Conservation (phyloP, 2,329 filamentous ascomycete genomes). For the Diaporthe nobilis region DNA sequence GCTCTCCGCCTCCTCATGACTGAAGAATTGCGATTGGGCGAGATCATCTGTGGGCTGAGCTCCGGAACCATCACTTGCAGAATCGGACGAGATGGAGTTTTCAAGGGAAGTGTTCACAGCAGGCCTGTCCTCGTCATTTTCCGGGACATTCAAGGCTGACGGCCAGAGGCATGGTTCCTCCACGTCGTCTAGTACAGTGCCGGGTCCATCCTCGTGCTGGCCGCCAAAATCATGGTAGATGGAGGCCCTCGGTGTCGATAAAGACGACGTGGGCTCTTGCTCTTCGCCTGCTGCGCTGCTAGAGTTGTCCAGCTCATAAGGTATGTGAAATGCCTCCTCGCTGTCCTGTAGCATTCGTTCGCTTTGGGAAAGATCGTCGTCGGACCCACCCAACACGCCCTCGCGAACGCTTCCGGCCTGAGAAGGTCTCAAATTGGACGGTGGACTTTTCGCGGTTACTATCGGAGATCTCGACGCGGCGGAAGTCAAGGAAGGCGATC, state of each 20-base stretch:
- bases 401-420: slow-evolving; percentile 43
- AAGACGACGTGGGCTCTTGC: slow-evolving; percentile 50
- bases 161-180: slow-evolving; percentile 51
- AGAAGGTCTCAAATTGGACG: slow-evolving; percentile 45
- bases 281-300: slow-evolving; percentile 53
- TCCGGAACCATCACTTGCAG: slow-evolving; percentile 49
- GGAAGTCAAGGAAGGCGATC: slow-evolving; percentile 71
- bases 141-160: neutral
- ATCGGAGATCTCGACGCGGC: slow-evolving; percentile 62
- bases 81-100: slow-evolving; percentile 45
- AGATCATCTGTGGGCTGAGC: slow-evolving; percentile 63
- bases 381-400: slow-evolving; percentile 51
- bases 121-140: neutral
- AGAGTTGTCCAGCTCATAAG: slow-evolving; percentile 63
- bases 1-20: slow-evolving; percentile 85
- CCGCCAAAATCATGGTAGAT: slow-evolving; percentile 55
- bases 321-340: slow-evolving; percentile 69
- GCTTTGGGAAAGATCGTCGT: slow-evolving; percentile 51
- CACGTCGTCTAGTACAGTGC: slow-evolving; percentile 43
- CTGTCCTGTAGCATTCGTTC: slow-evolving; percentile 61
- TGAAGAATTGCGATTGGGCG: slow-evolving; percentile 78
- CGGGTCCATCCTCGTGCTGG: neutral
- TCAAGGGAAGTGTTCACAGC: neutral
- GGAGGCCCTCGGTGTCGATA: slow-evolving; percentile 69
- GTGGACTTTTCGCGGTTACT: slow-evolving; percentile 48